Evolutionary conservation across 306 rosid genomes (phyloP).

Genomic region (Pterocarpus macrocarpus): DNA sequence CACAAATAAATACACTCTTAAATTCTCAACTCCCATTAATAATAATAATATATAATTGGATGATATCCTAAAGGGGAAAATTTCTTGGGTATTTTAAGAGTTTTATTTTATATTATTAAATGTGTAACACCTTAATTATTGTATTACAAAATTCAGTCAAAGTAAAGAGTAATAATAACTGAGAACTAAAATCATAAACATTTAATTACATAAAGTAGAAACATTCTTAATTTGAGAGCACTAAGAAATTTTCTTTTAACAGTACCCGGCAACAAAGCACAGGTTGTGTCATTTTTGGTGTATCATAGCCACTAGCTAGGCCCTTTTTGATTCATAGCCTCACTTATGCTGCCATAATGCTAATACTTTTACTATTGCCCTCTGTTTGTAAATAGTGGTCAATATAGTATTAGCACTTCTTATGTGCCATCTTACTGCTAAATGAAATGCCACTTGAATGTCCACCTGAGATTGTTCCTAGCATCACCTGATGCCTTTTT

Average conservation of each 20-base stretch:
- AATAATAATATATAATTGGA: too few species aligned
- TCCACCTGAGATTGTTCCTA: neutral
- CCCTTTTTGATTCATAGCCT: neutral
- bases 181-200: neutral
- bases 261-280: neutral
- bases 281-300: neutral
- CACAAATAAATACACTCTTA: neutral
- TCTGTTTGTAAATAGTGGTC: conserved; percentile 1
- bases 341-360: neutral
- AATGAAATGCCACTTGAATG: conserved; percentile 5
- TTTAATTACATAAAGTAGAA: neutral
- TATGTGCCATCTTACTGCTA: neutral
- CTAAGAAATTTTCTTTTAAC: neutral
- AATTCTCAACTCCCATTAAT: neutral
- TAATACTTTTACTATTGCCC: neutral
- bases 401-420: neutral
- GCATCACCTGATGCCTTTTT: neutral
- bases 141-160: too few species aligned
- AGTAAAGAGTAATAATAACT: too few species aligned
- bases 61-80: neutral
- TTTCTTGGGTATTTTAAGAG: too few species aligned
- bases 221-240: too few species aligned
- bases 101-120: too few species aligned
- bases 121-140: neutral
- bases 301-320: neutral